A percentile compares a stretch with the other conserved stretches of the same genome.
Evolutionary conservation across 208 protist species (phyloP).

Genomic region (Naegleria lovaniensis): DNA sequence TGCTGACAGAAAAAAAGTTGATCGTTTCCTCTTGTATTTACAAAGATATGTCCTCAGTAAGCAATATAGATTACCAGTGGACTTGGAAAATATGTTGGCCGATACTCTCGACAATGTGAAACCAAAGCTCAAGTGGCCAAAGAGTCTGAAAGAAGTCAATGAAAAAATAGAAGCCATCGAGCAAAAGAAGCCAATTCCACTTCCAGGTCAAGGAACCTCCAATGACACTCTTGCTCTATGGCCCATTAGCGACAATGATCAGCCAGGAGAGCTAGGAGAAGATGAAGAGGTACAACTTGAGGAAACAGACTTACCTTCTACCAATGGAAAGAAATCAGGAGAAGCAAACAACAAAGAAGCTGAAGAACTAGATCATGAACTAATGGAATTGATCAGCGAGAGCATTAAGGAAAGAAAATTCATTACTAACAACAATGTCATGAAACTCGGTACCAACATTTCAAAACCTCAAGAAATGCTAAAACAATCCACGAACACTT

Average conservation of each 20-base stretch:
- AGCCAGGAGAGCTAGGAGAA: neutral
- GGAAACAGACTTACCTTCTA: neutral
- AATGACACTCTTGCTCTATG: neutral
- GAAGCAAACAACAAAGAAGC: neutral
- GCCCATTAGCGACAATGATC: neutral
- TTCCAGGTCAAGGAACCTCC: neutral
- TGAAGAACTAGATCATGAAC: neutral
- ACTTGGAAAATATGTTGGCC: slow-evolving; percentile 54
- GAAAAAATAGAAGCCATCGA: neutral
- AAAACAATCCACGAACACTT: neutral
- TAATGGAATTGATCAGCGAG: neutral
- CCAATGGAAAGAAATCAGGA: neutral
- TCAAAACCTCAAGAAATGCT: neutral
- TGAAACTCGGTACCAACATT: neutral
- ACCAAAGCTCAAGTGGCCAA: slow-evolving; percentile 19
- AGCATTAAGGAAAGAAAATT: slow-evolving; percentile 13
- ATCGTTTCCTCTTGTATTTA: slow-evolving; percentile 51
- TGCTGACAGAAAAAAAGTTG: slow-evolving; percentile 33
- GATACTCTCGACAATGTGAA: slow-evolving; percentile 46
- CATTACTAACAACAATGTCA: neutral
- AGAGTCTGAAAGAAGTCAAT: neutral
- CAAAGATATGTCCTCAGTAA: slow-evolving; percentile 53
- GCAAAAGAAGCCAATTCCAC: neutral
- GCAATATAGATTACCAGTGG: slow-evolving; percentile 42
- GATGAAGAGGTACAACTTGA: neutral